These are phyloP conservation scores for Brassica hybrid DNA, from an alignment of 441 rosid species.

Conservation along the genomic window DNA sequence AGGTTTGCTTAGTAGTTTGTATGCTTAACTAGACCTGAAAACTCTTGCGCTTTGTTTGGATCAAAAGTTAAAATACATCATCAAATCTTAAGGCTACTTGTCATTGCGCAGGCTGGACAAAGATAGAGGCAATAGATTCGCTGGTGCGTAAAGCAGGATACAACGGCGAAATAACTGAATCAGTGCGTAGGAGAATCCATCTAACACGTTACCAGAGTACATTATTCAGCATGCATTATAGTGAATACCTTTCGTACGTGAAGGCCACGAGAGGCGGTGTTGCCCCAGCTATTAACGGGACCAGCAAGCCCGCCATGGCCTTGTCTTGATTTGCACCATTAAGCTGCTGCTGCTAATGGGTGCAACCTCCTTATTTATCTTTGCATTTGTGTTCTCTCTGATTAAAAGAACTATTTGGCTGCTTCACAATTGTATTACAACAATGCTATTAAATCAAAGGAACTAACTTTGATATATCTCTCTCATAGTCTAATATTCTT, in stretches of 20 bases:
- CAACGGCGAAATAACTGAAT: conserved; percentile 63
- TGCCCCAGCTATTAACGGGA: conserved; percentile 62
- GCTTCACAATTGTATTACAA: conserved; percentile 33
- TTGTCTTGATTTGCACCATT: conserved; percentile 44
- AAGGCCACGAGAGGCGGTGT: conserved; percentile 63
- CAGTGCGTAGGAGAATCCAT: conserved; percentile 61
- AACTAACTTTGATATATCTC: conserved; percentile 16
- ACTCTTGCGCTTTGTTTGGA: neutral
- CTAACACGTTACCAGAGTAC: conserved; percentile 97
- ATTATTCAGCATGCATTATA: conserved; percentile 71
- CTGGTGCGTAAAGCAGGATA: conserved; percentile 92
- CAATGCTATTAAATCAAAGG: conserved; percentile 9
- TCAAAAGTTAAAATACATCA: neutral
- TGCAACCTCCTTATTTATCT: conserved; percentile 23
- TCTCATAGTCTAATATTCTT: neutral
- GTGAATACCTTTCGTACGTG: conserved; percentile 74
- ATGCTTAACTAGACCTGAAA: neutral
- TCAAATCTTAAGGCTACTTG: neutral
- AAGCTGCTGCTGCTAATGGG: conserved; percentile 13
- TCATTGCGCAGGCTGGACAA: conserved; percentile 71
- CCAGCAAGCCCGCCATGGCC: conserved; percentile 48
- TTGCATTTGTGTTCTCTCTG: conserved; percentile 4
- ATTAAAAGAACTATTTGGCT: conserved; percentile 20
- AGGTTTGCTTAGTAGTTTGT: neutral
- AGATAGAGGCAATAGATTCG: conserved; percentile 80